Conservation (phyloP, 306 rosid genomes). For the Vachellia pachyceras region DNA sequence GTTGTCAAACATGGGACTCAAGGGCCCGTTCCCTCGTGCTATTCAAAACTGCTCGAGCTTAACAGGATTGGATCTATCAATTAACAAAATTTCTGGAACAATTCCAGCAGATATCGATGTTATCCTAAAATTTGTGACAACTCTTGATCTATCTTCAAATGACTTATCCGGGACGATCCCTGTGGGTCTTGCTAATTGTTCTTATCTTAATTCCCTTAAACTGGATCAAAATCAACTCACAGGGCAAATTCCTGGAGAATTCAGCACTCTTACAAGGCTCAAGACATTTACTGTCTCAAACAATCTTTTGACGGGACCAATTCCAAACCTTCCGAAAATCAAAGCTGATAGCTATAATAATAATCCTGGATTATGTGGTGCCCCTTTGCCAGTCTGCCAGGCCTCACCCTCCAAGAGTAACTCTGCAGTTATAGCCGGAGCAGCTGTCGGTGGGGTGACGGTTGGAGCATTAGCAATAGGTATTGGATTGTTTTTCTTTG, state of each 20-base stretch:
- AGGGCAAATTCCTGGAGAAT: slow-evolving; percentile 1
- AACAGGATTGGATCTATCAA: slow-evolving; percentile 4
- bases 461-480: slow-evolving; percentile 15
- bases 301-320: background rate
- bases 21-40: slow-evolving; percentile 22
- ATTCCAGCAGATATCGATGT: background rate
- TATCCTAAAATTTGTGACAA: background rate
- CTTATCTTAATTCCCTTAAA: slow-evolving; percentile 2
- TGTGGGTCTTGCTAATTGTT: background rate
- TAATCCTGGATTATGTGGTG: slow-evolving; percentile 14
- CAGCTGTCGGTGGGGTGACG: slow-evolving; percentile 20
- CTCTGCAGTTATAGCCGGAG: slow-evolving; percentile 18
- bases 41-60: slow-evolving; percentile 16
- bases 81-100: slow-evolving; percentile 12
- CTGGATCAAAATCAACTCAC: background rate
- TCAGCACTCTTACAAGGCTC: background rate
- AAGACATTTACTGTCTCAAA: background rate
- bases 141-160: slow-evolving; percentile 24
- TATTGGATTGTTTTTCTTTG: slow-evolving; percentile 15
- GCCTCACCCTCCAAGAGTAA: background rate
- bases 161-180: background rate
- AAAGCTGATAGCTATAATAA: background rate
- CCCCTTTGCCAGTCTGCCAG: background rate
- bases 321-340: background rate
- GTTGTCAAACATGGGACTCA: slow-evolving; percentile 20